Evolutionary conservation across 1,139 yeast genomes (phyloP).

Genomic region (Candida sanyaensis): DNA sequence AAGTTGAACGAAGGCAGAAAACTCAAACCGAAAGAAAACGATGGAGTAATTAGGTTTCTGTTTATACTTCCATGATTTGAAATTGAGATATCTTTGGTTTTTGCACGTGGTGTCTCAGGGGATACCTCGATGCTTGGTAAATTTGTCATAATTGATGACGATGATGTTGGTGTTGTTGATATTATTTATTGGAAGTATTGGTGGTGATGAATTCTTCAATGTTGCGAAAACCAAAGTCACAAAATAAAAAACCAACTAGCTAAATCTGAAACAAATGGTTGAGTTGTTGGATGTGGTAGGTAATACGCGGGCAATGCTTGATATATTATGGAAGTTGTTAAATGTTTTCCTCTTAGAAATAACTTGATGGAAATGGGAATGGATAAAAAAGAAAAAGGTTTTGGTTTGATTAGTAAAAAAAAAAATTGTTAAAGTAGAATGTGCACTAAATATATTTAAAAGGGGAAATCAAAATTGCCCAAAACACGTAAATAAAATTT

Average conservation of each 20-base stretch:
- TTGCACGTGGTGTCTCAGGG: slow-evolving; percentile 35
- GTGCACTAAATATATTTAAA: too few species aligned
- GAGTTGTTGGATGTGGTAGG: background rate
- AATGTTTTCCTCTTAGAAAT: too few species aligned
- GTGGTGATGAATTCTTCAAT: background rate
- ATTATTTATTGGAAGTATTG: background rate
- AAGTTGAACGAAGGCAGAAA: slow-evolving; percentile 49
- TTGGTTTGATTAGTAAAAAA: too few species aligned
- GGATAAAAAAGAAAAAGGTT: background rate
- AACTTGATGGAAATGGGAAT: background rate
- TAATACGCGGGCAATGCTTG: background rate
- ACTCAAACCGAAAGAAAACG: slow-evolving; percentile 43
- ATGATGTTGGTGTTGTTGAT: background rate
- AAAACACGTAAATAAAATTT: too few species aligned
- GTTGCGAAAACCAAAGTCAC: background rate
- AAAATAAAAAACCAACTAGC: background rate
- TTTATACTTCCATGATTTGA: slow-evolving; percentile 9
- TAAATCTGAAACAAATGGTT: background rate
- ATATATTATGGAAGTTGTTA: too few species aligned
- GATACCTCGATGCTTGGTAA: slow-evolving; percentile 18
- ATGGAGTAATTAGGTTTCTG: slow-evolving; percentile 27
- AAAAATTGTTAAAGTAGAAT: too few species aligned
- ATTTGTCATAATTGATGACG: background rate
- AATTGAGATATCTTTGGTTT: slow-evolving; percentile 10
- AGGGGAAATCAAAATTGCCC: too few species aligned